Evolutionary conservation across 495 filamentous ascomycete genomes (phyloP).

Genomic region (Hypoxylon subgilvum): DNA sequence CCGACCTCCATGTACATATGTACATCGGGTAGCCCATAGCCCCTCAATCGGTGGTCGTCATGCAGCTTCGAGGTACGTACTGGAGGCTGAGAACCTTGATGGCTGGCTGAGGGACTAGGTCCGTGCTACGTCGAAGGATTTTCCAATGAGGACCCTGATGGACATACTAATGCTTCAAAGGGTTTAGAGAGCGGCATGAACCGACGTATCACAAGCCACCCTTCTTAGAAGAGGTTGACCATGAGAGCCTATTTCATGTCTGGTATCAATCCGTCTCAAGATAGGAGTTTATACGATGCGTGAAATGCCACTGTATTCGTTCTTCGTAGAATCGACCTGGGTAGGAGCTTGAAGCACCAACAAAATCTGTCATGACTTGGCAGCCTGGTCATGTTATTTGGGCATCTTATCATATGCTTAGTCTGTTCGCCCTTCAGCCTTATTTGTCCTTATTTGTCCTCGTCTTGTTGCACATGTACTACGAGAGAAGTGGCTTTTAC

Average conservation of each 20-base stretch:
- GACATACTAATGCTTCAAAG: constrained; percentile 22
- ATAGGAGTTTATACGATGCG: no score
- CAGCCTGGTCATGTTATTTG: no score
- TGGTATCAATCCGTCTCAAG: no score
- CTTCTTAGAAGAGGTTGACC: constrained; percentile 9
- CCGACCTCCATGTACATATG: neutral
- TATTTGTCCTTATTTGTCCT: neutral
- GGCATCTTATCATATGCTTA: no score
- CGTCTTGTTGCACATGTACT: neutral
- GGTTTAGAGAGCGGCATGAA: constrained; percentile 14
- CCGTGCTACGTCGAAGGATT: no score
- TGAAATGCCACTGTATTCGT: no score
- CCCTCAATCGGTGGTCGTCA: no score
- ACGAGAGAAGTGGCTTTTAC: constrained; percentile 21
- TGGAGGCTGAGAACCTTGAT: constrained; percentile 42
- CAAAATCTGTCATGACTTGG: no score
- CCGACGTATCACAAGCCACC: constrained; percentile 25
- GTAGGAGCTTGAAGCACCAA: no score
- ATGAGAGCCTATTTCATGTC: no score
- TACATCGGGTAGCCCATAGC: neutral
- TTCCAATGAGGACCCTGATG: constrained; percentile 38
- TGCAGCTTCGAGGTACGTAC: constrained; percentile 21
- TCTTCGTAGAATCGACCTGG: no score
- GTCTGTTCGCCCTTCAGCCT: constrained; percentile 7
- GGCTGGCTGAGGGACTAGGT: constrained; percentile 22